These are phyloP conservation scores for Salix arbutifolia DNA, from an alignment of 345 rosid genomes.

Conservation along the genomic window DNA sequence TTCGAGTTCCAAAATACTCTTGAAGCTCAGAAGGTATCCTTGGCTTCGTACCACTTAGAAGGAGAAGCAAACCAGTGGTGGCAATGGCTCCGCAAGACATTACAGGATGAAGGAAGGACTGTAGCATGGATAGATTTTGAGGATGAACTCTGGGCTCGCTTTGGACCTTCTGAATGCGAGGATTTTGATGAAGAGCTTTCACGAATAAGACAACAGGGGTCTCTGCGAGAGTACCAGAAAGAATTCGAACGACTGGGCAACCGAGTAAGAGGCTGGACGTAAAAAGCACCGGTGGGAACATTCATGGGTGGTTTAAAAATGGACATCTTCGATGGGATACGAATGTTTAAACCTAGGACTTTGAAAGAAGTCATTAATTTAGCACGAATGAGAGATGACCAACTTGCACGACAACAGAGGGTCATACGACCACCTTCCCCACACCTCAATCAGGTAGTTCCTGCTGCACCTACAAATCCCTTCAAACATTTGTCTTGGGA, in stretches of 20 bases:
- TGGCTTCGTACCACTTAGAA: not conserved
- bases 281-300: not conserved
- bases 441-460: too few relatives aligned
- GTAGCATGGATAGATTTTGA: not conserved
- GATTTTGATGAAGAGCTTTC: too few relatives aligned
- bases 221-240: too few relatives aligned
- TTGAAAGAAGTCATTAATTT: slow-evolving; percentile 1
- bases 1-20: not conserved
- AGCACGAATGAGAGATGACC: not conserved
- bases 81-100: not conserved
- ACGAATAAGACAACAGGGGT: too few relatives aligned
- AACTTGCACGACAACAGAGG: not conserved
- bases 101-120: not conserved
- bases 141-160: not conserved
- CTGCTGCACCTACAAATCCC: too few relatives aligned
- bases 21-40: not conserved
- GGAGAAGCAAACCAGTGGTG: not conserved
- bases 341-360: not conserved
- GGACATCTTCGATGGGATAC: not conserved
- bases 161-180: not conserved
- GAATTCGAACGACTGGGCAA: too few relatives aligned
- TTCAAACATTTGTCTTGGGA: too few relatives aligned
- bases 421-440: too few relatives aligned
- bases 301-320: not conserved
- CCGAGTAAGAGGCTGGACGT: too few relatives aligned